These are phyloP conservation scores for Aspergillus baeticus DNA, from an alignment of 495 filamentous ascomycete genomes.

Conservation along the genomic window DNA sequence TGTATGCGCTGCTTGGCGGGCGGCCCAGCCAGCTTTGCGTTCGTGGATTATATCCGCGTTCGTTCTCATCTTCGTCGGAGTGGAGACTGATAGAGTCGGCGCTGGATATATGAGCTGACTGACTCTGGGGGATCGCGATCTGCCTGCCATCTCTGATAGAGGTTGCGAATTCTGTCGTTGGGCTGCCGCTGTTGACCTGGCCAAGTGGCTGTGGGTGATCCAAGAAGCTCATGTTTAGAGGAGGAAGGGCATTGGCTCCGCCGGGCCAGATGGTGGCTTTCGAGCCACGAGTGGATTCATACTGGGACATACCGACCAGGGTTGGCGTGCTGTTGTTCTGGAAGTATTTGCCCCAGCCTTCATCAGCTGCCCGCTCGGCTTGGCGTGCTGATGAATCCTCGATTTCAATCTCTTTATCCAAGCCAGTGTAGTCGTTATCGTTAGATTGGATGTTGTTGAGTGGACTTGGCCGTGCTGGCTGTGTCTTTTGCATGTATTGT, in stretches of 20 bases:
- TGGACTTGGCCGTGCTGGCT: conserved; percentile 26
- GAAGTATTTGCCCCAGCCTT: conserved; percentile 63
- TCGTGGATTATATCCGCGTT: conserved; percentile 28
- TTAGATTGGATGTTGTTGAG: conserved; percentile 38
- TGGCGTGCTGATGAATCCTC: conserved; percentile 18
- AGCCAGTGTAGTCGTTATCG: conserved; percentile 24
- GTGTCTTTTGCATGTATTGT: conserved; percentile 20
- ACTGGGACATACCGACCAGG: conserved; percentile 25
- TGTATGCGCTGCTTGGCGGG: conserved; percentile 62
- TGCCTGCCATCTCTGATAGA: conserved; percentile 31
- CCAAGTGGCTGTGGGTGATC: conserved; percentile 44
- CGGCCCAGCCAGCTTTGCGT: conserved; percentile 47
- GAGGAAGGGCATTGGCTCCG: conserved; percentile 24
- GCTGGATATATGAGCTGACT: conserved; percentile 63
- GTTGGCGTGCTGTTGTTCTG: conserved; percentile 50
- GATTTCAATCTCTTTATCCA: conserved; percentile 24
- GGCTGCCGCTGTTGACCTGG: conserved; percentile 63
- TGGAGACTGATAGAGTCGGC: conserved; percentile 54
- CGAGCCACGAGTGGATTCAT: conserved; percentile 11
- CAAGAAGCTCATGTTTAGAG: conserved; percentile 37
- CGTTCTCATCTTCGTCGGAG: conserved; percentile 45
- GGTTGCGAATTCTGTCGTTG: conserved; percentile 58
- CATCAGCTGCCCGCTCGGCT: conserved; percentile 51
- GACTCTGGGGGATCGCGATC: conserved; percentile 51
- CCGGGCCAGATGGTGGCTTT: conserved; percentile 44